Percentiles rank a stretch among this genome's conserved stretches.
Evolutionary conservation across 495 filamentous ascomycete species (phyloP).

Genomic region (Tuber microsphaerosporum): DNA sequence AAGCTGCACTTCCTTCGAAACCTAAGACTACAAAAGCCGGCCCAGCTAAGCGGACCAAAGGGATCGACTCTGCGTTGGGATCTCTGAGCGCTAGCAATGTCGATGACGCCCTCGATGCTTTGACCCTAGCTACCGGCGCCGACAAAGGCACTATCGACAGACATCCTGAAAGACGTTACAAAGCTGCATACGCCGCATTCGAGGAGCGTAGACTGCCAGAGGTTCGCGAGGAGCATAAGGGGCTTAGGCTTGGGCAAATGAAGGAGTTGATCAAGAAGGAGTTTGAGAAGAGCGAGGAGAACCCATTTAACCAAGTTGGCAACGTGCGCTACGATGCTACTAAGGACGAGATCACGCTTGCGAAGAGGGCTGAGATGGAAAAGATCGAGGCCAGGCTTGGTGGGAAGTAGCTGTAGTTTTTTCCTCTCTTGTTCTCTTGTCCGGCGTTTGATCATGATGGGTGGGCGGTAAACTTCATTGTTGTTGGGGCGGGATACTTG

Average conservation of each 20-base stretch:
- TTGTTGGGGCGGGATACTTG: neutral
- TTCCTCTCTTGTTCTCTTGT: neutral
- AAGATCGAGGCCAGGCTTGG: constrained; percentile 66
- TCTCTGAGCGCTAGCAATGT: constrained; percentile 75
- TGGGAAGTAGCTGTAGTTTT: constrained; percentile 13
- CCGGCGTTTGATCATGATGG: neutral
- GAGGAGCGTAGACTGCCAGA: constrained; percentile 78
- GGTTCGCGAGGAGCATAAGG: constrained; percentile 72
- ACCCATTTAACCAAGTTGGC: constrained; percentile 77
- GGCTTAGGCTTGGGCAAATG: constrained; percentile 70
- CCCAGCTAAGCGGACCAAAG: constrained; percentile 40
- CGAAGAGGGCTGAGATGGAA: constrained; percentile 59
- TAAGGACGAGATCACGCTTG: constrained; percentile 65
- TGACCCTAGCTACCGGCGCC: constrained; percentile 54
- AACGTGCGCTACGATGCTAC: constrained; percentile 64
- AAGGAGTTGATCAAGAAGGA: constrained; percentile 74
- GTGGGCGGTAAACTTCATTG: neutral
- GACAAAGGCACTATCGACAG: constrained; percentile 59
- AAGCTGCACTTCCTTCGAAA: constrained; percentile 51
- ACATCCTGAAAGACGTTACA: constrained; percentile 77
- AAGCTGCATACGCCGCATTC: constrained; percentile 79
- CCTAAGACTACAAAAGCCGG: constrained; percentile 54
- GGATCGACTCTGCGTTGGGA: constrained; percentile 34
- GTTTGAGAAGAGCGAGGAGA: constrained; percentile 85
- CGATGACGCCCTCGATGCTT: constrained; percentile 81